phyloP scores from a whole-genome alignment of 805 yeast species.

The Saccharomycopsis selenospora region DNA sequence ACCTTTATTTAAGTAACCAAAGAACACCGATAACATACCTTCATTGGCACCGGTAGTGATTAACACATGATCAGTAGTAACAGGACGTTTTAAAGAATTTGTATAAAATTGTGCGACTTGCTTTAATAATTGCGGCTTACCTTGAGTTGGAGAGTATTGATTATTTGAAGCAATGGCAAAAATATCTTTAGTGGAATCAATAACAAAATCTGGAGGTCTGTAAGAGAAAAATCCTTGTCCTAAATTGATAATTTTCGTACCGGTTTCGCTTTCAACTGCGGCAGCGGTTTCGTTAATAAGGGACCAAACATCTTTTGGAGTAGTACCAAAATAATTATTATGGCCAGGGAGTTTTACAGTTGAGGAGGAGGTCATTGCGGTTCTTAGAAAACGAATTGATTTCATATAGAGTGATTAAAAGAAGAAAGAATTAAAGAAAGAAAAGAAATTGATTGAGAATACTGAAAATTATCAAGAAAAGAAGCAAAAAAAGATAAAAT shows the following conservation, averaged over 20 bases:
- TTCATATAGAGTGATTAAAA: too few relatives aligned
- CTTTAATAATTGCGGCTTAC: constrained; percentile 67
- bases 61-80: constrained; percentile 56
- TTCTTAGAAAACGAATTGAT: neutral
- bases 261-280: constrained; percentile 39
- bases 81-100: constrained; percentile 50
- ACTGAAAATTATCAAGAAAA: too few relatives aligned
- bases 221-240: constrained; percentile 98
- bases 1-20: constrained; percentile 77
- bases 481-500: too few relatives aligned
- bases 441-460: too few relatives aligned
- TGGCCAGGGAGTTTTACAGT: constrained; percentile 34
- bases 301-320: constrained; percentile 90
- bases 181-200: constrained; percentile 72
- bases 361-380: constrained; percentile 3
- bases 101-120: constrained; percentile 69
- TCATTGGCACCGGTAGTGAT: constrained; percentile 97
- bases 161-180: constrained; percentile 67
- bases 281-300: constrained; percentile 91
- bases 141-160: constrained; percentile 90
- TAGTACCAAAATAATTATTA: constrained; percentile 63
- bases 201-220: constrained; percentile 90
- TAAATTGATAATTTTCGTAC: constrained; percentile 75
- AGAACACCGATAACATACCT: constrained; percentile 79
- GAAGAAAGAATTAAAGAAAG: too few relatives aligned